Percentiles rank a stretch among this genome's conserved stretches.
phyloP scores from a whole-genome alignment of 78 protist genomes.

The Goniomonas avonlea region DNA sequence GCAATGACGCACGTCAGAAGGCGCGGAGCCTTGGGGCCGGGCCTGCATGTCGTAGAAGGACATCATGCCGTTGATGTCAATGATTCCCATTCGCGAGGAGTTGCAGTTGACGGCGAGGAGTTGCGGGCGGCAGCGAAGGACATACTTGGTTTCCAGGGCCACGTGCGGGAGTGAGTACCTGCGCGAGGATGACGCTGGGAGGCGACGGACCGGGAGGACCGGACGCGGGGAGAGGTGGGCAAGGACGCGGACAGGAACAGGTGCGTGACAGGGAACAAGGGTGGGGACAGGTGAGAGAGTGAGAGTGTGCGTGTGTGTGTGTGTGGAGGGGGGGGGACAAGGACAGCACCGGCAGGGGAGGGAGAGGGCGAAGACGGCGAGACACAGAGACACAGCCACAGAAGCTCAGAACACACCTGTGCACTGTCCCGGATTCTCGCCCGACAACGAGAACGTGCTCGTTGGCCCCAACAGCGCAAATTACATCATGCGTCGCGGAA shows the following conservation, averaged over 20 bases:
- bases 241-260: too few relatives aligned
- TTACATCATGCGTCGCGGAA: constrained; percentile 4
- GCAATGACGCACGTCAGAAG: neutral
- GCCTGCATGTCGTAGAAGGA: constrained; percentile 25
- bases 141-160: constrained; percentile 1
- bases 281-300: neutral
- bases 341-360: neutral
- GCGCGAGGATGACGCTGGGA: too few relatives aligned
- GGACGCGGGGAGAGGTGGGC: too few relatives aligned
- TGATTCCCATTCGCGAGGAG: constrained; percentile 33
- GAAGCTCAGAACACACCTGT: neutral
- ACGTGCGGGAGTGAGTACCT: constrained; percentile 39
- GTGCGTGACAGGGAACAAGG: too few relatives aligned
- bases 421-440: constrained; percentile 50
- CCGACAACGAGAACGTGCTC: constrained; percentile 29
- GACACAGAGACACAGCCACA: too few relatives aligned
- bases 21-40: neutral
- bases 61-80: constrained; percentile 56
- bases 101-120: constrained; percentile 49
- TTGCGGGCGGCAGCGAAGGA: constrained; percentile 36
- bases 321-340: too few relatives aligned
- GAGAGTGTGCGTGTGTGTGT: too few relatives aligned
- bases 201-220: too few relatives aligned
- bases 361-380: neutral
- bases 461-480: constrained; percentile 11